A percentile compares a stretch with the other conserved stretches of the same genome.
These are phyloP conservation scores for Iris pallida DNA, from an alignment of 116 monocot genomes.

Conservation along the genomic window DNA sequence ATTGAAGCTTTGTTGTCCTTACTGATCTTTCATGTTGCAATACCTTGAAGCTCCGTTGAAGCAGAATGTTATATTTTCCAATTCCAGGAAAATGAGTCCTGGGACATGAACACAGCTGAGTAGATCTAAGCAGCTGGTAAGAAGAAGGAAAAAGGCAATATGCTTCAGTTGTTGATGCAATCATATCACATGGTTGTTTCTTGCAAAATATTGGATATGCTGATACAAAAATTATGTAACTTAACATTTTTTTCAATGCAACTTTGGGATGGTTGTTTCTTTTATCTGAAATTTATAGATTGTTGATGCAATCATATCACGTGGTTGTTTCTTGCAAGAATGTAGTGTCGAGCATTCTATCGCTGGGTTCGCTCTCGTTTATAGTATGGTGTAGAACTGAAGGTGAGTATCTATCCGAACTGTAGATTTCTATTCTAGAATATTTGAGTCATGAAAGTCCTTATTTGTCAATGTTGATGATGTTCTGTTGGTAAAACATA, in stretches of 20 bases:
- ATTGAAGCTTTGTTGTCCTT: not conserved
- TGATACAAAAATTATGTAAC: not conserved
- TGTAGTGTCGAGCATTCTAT: slow-evolving; percentile 69
- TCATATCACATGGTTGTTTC: slow-evolving; percentile 95
- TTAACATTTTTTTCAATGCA: not conserved
- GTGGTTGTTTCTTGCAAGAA: slow-evolving; percentile 86
- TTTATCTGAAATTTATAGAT: slow-evolving; percentile 40
- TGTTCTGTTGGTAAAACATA: no score
- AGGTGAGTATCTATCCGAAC: slow-evolving; percentile 37
- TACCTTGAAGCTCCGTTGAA: no score
- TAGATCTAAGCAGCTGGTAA: slow-evolving; percentile 74
- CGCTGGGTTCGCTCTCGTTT: slow-evolving; percentile 83
- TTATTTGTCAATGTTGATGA: no score
- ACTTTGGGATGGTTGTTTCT: not conserved
- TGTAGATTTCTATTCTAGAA: no score
- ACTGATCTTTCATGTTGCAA: not conserved
- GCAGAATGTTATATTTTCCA: not conserved
- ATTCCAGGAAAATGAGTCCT: slow-evolving; percentile 71
- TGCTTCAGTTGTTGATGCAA: slow-evolving; percentile 63
- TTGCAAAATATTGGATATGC: slow-evolving; percentile 67
- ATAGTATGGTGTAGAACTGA: slow-evolving; percentile 58
- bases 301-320: slow-evolving; percentile 73
- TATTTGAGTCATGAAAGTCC: no score
- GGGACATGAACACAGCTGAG: slow-evolving; percentile 78
- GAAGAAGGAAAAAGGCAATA: slow-evolving; percentile 97